phyloP scores from a whole-genome alignment of 192 early-diverging fungal genomes.

The Rhizophagus clarus region DNA sequence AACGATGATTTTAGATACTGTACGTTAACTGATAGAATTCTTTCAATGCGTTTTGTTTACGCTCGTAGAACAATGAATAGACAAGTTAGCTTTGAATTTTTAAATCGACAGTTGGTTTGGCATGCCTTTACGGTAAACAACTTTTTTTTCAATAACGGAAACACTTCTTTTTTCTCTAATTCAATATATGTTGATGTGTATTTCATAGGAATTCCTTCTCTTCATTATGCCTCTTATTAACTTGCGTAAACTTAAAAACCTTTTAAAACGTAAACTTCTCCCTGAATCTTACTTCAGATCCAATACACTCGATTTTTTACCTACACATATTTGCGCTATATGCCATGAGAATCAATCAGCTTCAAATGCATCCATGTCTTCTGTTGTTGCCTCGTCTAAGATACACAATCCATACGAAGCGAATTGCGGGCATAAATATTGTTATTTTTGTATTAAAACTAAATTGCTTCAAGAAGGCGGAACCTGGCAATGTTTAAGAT shows the following conservation, averaged over 20 bases:
- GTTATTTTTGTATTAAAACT: slow-evolving; percentile 88
- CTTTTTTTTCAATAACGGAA: slow-evolving; percentile 24
- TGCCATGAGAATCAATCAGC: slow-evolving; percentile 62
- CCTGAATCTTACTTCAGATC: slow-evolving; percentile 48
- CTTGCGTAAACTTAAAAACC: slow-evolving; percentile 55
- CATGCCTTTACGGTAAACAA: slow-evolving; percentile 81
- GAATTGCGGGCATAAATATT: slow-evolving; percentile 84
- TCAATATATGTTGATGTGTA: background rate
- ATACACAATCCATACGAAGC: slow-evolving; percentile 73
- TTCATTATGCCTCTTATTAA: slow-evolving; percentile 85
- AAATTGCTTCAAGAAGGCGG: slow-evolving; percentile 71
- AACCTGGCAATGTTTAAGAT: slow-evolving; percentile 78
- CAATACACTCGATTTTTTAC: slow-evolving; percentile 54
- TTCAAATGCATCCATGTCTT: slow-evolving; percentile 24
- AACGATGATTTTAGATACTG: slow-evolving; percentile 59
- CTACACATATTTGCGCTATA: slow-evolving; percentile 74
- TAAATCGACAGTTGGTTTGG: slow-evolving; percentile 94
- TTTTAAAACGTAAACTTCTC: slow-evolving; percentile 48
- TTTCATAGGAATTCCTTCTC: slow-evolving; percentile 78
- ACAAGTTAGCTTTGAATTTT: slow-evolving; percentile 87
- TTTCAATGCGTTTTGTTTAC: slow-evolving; percentile 85
- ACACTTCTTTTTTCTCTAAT: slow-evolving; percentile 18
- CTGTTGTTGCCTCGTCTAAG: slow-evolving; percentile 41
- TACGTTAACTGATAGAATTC: slow-evolving; percentile 72
- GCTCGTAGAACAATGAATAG: slow-evolving; percentile 71